Conservation (phyloP, 202 grass and related monocot genomes). For the Cymbopogon flexuosus region DNA sequence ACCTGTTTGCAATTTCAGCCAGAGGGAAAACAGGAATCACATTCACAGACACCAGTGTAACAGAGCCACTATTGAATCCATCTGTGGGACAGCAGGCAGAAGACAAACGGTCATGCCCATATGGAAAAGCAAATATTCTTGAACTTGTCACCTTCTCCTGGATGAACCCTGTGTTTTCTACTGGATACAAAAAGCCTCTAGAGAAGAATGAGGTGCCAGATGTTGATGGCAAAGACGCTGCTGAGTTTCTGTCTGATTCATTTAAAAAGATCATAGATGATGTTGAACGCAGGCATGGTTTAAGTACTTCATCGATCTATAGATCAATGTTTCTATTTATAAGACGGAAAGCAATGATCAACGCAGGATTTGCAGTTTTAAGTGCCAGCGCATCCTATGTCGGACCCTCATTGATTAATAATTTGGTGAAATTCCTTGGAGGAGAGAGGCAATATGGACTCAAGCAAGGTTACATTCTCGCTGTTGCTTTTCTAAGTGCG, state of each 20-base stretch:
- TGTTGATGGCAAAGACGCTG: conserved; percentile 58
- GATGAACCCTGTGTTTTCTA: conserved; percentile 77
- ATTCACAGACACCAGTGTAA: conserved; percentile 38
- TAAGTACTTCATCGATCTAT: conserved; percentile 61
- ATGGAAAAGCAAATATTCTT: conserved; percentile 53
- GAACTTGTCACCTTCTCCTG: conserved; percentile 89
- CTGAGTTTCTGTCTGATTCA: conserved; percentile 56
- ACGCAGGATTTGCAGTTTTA: conserved; percentile 76
- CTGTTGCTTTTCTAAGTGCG: conserved; percentile 62
- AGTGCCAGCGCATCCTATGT: conserved; percentile 78
- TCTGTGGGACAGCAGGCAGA: conserved; percentile 44
- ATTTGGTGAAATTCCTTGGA: conserved; percentile 79
- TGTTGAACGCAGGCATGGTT: conserved; percentile 55
- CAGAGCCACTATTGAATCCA: conserved; percentile 56
- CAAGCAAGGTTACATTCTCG: conserved; percentile 67
- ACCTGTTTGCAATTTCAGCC: conserved; percentile 56
- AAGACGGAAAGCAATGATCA: conserved; percentile 61
- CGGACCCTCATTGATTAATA: conserved; percentile 79
- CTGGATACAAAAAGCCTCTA: conserved; percentile 74
- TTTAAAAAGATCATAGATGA: conserved; percentile 56
- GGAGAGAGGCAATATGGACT: conserved; percentile 67
- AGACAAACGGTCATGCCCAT: conserved; percentile 50
- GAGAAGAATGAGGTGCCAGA: conserved; percentile 85
- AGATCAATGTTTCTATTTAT: conserved; percentile 75
- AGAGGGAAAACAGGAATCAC: conserved; percentile 77